Conservation (phyloP, 495 filamentous ascomycete genomes). For the Aspergillus indologenus region DNA sequence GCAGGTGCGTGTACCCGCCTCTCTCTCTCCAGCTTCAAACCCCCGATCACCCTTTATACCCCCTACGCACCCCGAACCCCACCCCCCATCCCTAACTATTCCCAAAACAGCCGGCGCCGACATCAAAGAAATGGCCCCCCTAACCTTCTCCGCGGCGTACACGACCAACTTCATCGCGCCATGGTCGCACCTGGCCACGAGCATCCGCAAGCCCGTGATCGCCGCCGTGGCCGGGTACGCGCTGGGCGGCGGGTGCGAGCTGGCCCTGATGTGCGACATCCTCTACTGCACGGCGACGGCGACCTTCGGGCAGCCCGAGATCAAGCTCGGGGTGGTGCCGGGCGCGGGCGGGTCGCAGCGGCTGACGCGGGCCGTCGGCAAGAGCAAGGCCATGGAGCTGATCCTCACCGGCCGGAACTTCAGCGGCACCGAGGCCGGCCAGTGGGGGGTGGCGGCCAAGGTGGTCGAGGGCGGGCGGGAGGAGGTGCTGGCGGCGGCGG, state of each 20-base stretch:
- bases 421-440: conserved; percentile 72
- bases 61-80: background rate
- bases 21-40: too few relatives aligned
- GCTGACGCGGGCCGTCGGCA: conserved; percentile 83
- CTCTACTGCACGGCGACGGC: conserved; percentile 81
- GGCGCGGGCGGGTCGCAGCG: conserved; percentile 90
- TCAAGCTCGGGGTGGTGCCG: conserved; percentile 88
- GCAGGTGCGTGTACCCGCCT: conserved; percentile 64
- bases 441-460: conserved; percentile 87
- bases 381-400: conserved; percentile 88
- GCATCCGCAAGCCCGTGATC: conserved; percentile 87
- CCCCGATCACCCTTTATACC: background rate
- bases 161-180: conserved; percentile 84
- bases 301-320: conserved; percentile 93
- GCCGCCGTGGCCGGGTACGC: conserved; percentile 93
- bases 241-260: conserved; percentile 91
- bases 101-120: conserved; percentile 72
- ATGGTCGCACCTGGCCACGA: conserved; percentile 79
- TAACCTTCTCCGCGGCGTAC: conserved; percentile 84
- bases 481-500: conserved; percentile 70
- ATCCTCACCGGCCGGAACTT: conserved; percentile 86
- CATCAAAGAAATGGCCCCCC: conserved; percentile 96
- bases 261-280: conserved; percentile 97
- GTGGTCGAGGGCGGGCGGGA: conserved; percentile 74
- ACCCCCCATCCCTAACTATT: conserved; percentile 2